A percentile compares a stretch with the other conserved stretches of the same genome.
Conservation (phyloP, 1,284 basidiomycete species). For the Cutaneotrichosporon sp. region DNA sequence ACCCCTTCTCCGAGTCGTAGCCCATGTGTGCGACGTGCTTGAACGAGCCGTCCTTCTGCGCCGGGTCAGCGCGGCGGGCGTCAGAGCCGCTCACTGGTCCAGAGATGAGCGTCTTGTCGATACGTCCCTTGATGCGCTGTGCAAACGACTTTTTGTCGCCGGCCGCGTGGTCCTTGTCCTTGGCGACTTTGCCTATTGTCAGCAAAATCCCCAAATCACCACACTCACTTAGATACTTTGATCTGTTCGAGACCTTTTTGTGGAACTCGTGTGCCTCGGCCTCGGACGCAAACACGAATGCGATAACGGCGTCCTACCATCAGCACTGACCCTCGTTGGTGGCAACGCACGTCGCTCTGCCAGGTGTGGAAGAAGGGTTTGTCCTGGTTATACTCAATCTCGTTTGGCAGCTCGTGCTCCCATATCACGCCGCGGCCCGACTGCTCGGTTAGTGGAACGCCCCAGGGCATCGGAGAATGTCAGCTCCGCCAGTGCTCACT, state of each 20-base stretch:
- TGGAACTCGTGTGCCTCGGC: conserved; percentile 78
- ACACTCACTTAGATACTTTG: conserved; percentile 59
- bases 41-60: conserved; percentile 62
- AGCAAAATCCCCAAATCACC: too few species aligned
- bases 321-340: conserved; percentile 59
- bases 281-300: conserved; percentile 85
- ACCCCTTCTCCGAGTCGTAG: conserved; percentile 79
- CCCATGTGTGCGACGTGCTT: conserved; percentile 94
- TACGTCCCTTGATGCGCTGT: conserved; percentile 64
- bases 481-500: conserved; percentile 30
- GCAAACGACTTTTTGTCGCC: conserved; percentile 32
- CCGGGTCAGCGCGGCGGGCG: background rate
- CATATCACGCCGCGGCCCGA: conserved; percentile 84
- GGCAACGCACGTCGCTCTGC: conserved; percentile 71
- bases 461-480: too few species aligned
- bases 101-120: conserved; percentile 88
- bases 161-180: background rate
- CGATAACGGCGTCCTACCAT: conserved; percentile 53
- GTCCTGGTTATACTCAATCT: conserved; percentile 78
- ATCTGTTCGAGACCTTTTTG: conserved; percentile 72
- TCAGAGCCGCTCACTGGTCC: conserved; percentile 55
- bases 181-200: conserved; percentile 34
- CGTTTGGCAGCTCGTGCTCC: conserved; percentile 88
- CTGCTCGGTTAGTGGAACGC: conserved; percentile 24
- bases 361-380: conserved; percentile 92